Percentiles rank a stretch among this genome's conserved stretches.
Evolutionary conservation across 108 stramenopile species (phyloP).

Genomic region (Skeletonema tropicum): DNA sequence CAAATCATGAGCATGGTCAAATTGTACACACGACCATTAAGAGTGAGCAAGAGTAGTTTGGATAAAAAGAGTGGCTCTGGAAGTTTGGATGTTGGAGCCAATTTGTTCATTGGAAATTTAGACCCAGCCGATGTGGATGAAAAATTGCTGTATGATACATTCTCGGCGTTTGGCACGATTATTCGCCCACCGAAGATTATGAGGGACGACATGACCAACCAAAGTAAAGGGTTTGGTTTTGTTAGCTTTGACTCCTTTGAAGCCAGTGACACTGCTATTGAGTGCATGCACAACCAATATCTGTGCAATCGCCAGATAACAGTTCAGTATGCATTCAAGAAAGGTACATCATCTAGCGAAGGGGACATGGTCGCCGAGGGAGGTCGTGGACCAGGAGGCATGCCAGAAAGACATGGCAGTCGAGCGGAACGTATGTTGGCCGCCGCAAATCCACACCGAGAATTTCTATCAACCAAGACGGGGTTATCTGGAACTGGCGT

Average conservation of each 20-base stretch:
- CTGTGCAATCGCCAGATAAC: slow-evolving; percentile 94
- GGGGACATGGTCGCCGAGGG: slow-evolving; percentile 51
- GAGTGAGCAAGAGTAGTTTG: slow-evolving; percentile 89
- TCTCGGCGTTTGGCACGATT: slow-evolving; percentile 95
- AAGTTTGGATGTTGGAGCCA: slow-evolving; percentile 94
- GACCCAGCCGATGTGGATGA: slow-evolving; percentile 96
- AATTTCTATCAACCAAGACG: slow-evolving; percentile 47
- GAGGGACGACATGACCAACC: slow-evolving; percentile 87
- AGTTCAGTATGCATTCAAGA: slow-evolving; percentile 98
- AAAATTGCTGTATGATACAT: slow-evolving; percentile 97
- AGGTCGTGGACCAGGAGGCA: slow-evolving; percentile 55
- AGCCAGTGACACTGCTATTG: slow-evolving; percentile 95
- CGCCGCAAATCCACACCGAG: slow-evolving; percentile 67
- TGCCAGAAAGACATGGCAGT: slow-evolving; percentile 94
- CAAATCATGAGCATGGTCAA: slow-evolving; percentile 98
- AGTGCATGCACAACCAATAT: slow-evolving; percentile 98
- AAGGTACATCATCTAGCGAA: slow-evolving; percentile 62
- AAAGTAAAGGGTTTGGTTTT: slow-evolving; percentile 95
- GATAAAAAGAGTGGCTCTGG: slow-evolving; percentile 77
- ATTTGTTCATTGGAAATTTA: slow-evolving; percentile 97
- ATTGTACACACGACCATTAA: slow-evolving; percentile 88
- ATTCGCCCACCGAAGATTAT: slow-evolving; percentile 90
- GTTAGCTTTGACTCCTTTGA: slow-evolving; percentile 94
- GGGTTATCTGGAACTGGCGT: slow-evolving; percentile 37
- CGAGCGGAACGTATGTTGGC: slow-evolving; percentile 98